Evolutionary conservation across 2,329 filamentous ascomycete genomes (phyloP).

Genomic region (Cladosporium cucumerinum): DNA sequence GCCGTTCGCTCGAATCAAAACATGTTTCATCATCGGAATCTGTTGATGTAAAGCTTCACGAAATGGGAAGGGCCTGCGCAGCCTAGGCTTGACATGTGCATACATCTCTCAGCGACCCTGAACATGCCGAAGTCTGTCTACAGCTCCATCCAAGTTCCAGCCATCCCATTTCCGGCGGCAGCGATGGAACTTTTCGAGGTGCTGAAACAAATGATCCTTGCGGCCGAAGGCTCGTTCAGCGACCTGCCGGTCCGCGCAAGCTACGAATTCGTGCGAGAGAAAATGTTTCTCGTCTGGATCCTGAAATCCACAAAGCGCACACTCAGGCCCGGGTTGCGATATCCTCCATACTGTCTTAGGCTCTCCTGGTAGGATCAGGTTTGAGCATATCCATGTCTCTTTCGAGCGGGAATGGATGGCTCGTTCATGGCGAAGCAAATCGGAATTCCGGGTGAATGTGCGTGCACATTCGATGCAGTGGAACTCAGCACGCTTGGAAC

Average conservation of each 20-base stretch:
- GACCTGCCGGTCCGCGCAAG: slow-evolving; percentile 1
- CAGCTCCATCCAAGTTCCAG: background rate
- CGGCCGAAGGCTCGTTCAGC: background rate
- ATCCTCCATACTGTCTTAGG: background rate
- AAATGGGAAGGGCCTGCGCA: background rate
- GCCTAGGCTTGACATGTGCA: background rate
- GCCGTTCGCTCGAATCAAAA: too few species aligned
- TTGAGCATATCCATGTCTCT: background rate
- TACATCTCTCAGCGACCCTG: background rate
- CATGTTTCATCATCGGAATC: too few species aligned
- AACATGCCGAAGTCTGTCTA: slow-evolving; percentile 4
- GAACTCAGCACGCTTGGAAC: background rate
- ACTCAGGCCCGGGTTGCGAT: background rate
- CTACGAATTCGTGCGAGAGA: background rate
- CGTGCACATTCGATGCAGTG: background rate
- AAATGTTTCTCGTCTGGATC: slow-evolving; percentile 6
- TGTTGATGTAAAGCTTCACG: background rate
- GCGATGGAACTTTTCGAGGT: slow-evolving; percentile 9
- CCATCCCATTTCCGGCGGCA: slow-evolving; percentile 7
- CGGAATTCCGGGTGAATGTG: background rate
- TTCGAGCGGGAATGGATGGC: background rate
- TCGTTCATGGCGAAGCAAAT: background rate
- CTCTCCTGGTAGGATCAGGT: background rate
- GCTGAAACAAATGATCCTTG: slow-evolving; percentile 6
- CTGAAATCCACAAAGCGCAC: background rate